These are phyloP conservation scores for Ceratobasidium theobromae DNA, from an alignment of 1,284 basidiomycete genomes.

Conservation along the genomic window DNA sequence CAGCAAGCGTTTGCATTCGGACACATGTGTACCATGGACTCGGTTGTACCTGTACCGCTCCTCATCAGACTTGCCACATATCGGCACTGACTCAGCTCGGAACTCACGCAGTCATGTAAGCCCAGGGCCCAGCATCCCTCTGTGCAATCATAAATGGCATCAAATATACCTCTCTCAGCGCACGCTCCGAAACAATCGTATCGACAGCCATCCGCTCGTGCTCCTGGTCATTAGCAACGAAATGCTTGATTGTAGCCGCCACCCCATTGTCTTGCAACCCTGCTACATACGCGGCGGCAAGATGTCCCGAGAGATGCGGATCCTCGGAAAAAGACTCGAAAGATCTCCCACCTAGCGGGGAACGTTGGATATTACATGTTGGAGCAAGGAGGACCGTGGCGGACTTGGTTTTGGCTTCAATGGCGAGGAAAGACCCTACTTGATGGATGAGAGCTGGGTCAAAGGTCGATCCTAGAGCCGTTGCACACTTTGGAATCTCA, in stretches of 20 bases:
- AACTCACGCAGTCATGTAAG: slow-evolving; percentile 69
- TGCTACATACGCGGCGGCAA: slow-evolving; percentile 39
- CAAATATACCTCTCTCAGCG: slow-evolving; percentile 79
- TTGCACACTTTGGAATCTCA: slow-evolving; percentile 54
- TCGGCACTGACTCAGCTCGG: not conserved
- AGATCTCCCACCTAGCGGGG: slow-evolving; percentile 48
- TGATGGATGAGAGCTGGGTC: slow-evolving; percentile 56
- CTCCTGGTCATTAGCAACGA: slow-evolving; percentile 38
- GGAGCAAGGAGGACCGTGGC: slow-evolving; percentile 64
- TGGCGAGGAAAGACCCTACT: slow-evolving; percentile 59
- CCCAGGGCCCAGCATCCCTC: slow-evolving; percentile 68
- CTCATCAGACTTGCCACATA: not conserved
- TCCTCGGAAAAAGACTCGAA: slow-evolving; percentile 75
- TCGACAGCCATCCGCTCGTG: slow-evolving; percentile 36
- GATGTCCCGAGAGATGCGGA: slow-evolving; percentile 39
- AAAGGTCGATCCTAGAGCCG: slow-evolving; percentile 65
- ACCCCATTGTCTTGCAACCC: slow-evolving; percentile 40
- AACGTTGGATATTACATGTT: slow-evolving; percentile 69
- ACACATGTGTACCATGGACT: slow-evolving; percentile 64
- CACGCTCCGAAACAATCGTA: slow-evolving; percentile 49
- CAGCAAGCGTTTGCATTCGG: slow-evolving; percentile 65
- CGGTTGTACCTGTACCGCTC: slow-evolving; percentile 44
- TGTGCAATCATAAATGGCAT: slow-evolving; percentile 83
- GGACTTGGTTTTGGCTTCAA: slow-evolving; percentile 64
- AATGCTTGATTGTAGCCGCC: slow-evolving; percentile 38